phyloP scores from a whole-genome alignment of 2,329 filamentous ascomycete species.

The Calonectria leucothoes region DNA sequence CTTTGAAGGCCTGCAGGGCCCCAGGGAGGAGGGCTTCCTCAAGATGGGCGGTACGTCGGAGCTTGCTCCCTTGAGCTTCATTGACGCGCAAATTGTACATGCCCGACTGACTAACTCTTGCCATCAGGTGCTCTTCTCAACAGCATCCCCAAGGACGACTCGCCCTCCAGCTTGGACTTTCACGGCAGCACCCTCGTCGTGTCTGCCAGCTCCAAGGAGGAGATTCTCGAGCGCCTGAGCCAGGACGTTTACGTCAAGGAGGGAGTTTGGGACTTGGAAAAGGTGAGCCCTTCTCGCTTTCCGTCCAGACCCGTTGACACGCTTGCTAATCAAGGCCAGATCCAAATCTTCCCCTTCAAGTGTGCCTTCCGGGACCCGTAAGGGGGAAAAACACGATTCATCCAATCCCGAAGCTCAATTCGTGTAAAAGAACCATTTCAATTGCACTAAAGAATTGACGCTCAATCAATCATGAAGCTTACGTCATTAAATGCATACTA shows the following conservation, averaged over 20 bases:
- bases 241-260: slow-evolving; percentile 77
- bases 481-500: slow-evolving; percentile 9
- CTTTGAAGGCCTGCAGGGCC: slow-evolving; percentile 65
- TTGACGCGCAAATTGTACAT: background rate
- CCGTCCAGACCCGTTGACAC: background rate
- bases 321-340: slow-evolving; percentile 42
- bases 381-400: background rate
- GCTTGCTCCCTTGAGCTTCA: too few relatives aligned
- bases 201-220: slow-evolving; percentile 74
- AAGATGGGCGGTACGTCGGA: slow-evolving; percentile 72
- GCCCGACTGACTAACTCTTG: background rate
- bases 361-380: slow-evolving; percentile 52
- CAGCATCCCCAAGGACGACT: slow-evolving; percentile 71
- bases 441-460: background rate
- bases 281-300: slow-evolving; percentile 54
- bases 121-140: slow-evolving; percentile 73
- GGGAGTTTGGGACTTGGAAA: slow-evolving; percentile 85
- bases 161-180: slow-evolving; percentile 72
- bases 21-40: slow-evolving; percentile 65
- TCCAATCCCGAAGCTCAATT: background rate
- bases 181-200: slow-evolving; percentile 79
- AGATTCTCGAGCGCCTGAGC: slow-evolving; percentile 74
- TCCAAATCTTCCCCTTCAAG: slow-evolving; percentile 63
- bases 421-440: background rate
- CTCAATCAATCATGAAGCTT: slow-evolving; percentile 9